Evolutionary conservation across 176 grass and related monocot species (phyloP).

Genomic region (Phoenix dactylifera): DNA sequence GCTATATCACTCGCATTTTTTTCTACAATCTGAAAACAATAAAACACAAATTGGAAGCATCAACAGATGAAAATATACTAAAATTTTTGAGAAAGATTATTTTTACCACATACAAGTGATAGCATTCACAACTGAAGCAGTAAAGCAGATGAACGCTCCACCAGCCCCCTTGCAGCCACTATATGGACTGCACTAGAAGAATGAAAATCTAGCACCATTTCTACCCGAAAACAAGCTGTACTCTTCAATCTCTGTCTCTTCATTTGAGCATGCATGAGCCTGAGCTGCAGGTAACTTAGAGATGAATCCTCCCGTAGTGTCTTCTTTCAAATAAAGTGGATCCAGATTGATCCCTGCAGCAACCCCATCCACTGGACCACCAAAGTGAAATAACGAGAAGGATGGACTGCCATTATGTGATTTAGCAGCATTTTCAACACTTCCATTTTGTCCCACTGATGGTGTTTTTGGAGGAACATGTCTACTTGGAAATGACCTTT

Average conservation of each 20-base stretch:
- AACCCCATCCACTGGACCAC: slow-evolving; percentile 45
- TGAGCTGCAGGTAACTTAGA: slow-evolving; percentile 24
- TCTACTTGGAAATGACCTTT: slow-evolving; percentile 22
- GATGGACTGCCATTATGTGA: slow-evolving; percentile 24
- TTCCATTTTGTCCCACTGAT: slow-evolving; percentile 11
- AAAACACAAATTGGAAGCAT: slow-evolving; percentile 7
- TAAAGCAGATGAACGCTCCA: neutral
- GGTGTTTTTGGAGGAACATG: slow-evolving; percentile 18
- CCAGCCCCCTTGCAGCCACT: neutral
- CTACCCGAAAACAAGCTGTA: slow-evolving; percentile 68
- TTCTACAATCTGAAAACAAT: slow-evolving; percentile 11
- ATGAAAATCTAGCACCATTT: slow-evolving; percentile 34
- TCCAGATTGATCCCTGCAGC: slow-evolving; percentile 9
- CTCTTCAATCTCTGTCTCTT: slow-evolving; percentile 56
- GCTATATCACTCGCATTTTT: slow-evolving; percentile 11
- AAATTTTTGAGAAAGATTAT: slow-evolving; percentile 1
- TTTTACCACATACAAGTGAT: neutral
- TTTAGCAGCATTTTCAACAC: slow-evolving; percentile 22
- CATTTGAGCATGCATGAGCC: slow-evolving; percentile 40
- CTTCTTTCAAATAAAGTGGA: slow-evolving; percentile 40
- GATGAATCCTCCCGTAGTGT: slow-evolving; percentile 20
- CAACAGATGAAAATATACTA: slow-evolving; percentile 10
- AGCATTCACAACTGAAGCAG: neutral
- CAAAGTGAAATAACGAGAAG: slow-evolving; percentile 90
- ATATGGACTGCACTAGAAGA: slow-evolving; percentile 26